These are phyloP conservation scores for Cystobasidiopsis lactophilus DNA, from an alignment of 768 basidiomycete species.

Conservation along the genomic window DNA sequence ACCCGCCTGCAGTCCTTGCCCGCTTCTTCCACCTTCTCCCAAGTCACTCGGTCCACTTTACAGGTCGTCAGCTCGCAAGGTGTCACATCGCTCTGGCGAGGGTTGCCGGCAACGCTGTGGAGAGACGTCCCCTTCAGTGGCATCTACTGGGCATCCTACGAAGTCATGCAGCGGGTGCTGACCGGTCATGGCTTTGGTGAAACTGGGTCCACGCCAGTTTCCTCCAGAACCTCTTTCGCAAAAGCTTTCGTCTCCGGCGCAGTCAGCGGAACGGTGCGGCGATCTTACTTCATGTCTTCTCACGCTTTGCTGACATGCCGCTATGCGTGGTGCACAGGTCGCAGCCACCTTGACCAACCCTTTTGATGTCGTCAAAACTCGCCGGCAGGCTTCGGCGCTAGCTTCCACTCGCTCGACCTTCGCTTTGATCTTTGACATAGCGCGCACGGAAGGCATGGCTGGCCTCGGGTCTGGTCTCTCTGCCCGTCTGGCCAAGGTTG, in stretches of 20 bases:
- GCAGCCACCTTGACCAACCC: constrained; percentile 80
- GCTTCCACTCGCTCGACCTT: constrained; percentile 27
- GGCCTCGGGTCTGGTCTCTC: constrained; percentile 65
- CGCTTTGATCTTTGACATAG: constrained; percentile 43
- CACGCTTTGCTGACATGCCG: no score
- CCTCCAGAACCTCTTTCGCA: constrained; percentile 15
- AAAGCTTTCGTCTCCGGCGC: constrained; percentile 80
- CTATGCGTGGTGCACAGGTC: no score
- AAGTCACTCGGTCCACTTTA: constrained; percentile 1
- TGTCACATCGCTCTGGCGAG: constrained; percentile 57
- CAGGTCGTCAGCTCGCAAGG: constrained; percentile 32
- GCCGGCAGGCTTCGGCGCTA: constrained; percentile 38
- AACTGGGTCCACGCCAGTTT: no score
- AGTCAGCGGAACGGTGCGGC: constrained; percentile 44
- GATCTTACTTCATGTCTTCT: neutral
- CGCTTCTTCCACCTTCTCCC: neutral
- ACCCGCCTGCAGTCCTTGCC: constrained; percentile 60
- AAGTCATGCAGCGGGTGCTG: constrained; percentile 49
- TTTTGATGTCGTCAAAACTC: constrained; percentile 90
- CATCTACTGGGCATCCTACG: constrained; percentile 90
- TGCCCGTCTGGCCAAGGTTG: constrained; percentile 82
- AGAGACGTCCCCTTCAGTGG: constrained; percentile 95
- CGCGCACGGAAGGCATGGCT: constrained; percentile 51
- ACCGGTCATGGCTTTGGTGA: constrained; percentile 25
- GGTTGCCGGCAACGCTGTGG: constrained; percentile 79